phyloP scores from a whole-genome alignment of 257 asterid species.

The Parsonsia alboflavescens region DNA sequence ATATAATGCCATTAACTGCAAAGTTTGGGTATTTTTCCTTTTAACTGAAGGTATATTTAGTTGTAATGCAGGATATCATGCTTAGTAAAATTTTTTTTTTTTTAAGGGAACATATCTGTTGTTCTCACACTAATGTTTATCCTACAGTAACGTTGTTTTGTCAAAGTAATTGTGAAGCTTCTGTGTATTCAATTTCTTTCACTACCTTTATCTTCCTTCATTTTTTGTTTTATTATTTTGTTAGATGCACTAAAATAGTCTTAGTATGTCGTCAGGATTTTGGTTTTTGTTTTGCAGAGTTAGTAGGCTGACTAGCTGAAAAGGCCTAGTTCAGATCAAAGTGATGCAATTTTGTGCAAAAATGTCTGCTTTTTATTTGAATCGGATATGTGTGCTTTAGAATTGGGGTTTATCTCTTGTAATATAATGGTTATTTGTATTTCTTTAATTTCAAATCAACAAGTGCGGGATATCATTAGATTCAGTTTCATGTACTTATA shows the following conservation, averaged over 20 bases:
- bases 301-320: no score
- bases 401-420: neutral
- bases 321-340: neutral
- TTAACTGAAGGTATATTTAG: neutral
- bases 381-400: neutral
- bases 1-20: neutral
- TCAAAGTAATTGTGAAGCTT: neutral
- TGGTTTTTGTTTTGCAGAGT: no score
- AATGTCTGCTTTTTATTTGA: no score
- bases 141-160: neutral
- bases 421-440: neutral
- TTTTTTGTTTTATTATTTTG: no score
- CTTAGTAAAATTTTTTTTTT: neutral
- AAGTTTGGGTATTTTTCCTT: neutral
- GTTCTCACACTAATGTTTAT: neutral
- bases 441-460: neutral
- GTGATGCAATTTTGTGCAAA: neutral
- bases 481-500: neutral
- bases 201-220: no score
- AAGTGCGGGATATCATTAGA: neutral
- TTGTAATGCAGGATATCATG: neutral
- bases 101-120: neutral
- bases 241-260: no score
- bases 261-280: no score
- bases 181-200: neutral